These are phyloP conservation scores for Polyporus arcularius DNA, from an alignment of 768 basidiomycete species.

Conservation along the genomic window DNA sequence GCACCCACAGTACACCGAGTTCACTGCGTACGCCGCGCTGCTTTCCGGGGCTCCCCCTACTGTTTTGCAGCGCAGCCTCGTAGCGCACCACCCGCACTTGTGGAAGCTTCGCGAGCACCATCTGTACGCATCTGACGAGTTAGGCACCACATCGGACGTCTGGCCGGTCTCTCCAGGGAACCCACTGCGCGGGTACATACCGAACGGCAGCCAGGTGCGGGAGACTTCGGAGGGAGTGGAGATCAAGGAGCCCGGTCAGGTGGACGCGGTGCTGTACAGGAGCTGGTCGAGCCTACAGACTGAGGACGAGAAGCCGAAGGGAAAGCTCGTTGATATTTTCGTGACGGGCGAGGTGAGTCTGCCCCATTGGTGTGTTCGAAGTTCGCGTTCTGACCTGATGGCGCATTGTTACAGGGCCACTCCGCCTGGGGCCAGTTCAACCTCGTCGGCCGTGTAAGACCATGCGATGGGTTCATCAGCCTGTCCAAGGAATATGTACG, in stretches of 20 bases:
- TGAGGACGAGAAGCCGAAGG: background rate
- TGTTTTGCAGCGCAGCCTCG: conserved; percentile 68
- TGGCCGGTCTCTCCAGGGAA: conserved; percentile 56
- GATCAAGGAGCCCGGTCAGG: conserved; percentile 45
- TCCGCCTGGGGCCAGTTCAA: conserved; percentile 91
- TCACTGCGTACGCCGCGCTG: conserved; percentile 78
- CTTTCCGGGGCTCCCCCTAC: conserved; percentile 68
- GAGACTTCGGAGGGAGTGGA: conserved; percentile 51
- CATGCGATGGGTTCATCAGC: conserved; percentile 78
- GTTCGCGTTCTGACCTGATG: no score
- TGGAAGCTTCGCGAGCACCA: conserved; percentile 87
- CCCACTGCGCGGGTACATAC: conserved; percentile 63
- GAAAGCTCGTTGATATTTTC: conserved; percentile 56
- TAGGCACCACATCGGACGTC: conserved; percentile 20
- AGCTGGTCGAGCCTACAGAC: conserved; percentile 19
- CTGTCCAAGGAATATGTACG: conserved; percentile 84
- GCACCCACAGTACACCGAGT: conserved; percentile 71
- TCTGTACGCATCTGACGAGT: conserved; percentile 37
- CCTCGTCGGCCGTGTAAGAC: conserved; percentile 75
- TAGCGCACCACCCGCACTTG: conserved; percentile 85
- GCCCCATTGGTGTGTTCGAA: no score
- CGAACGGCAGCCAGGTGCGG: conserved; percentile 48
- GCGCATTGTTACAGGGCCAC: conserved; percentile 58
- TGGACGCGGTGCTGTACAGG: conserved; percentile 31
- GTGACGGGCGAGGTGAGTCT: conserved; percentile 68